Evolutionary conservation across 768 basidiomycete species (phyloP), one percentile per base, ranked within the genome.

Genomic region (Favolaschia claudopus): DNA sequence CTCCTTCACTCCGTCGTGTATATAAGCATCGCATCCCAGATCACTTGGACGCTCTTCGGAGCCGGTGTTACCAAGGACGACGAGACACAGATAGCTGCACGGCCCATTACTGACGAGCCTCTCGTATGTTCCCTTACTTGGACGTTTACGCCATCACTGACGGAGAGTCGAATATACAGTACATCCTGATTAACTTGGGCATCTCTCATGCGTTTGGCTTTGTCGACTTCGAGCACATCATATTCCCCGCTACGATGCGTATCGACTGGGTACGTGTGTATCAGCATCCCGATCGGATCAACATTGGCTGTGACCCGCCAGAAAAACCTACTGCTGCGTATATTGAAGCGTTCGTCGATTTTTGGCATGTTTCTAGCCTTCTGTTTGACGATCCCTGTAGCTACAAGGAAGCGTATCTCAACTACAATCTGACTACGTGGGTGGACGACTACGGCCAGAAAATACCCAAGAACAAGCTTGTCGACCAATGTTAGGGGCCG

Each of bases 251-350:
- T 9, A 79, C 76, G 25, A 88, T 95, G 89, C 77, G 77, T 52
- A 76, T 95, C 46, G 95, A 96, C 68, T 96, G 87, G 57, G 86
- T 96, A 55, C 85, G 95, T 2, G 90, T 96, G 7, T 90, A 89
- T 63, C 88, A 89, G 61, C 77, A 77, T 13, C 69, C 75, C 43
- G 74, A 81, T 59, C 67, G 74, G 5, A 69, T 77, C 33, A 86
- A 86, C 63, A 75, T 88, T 47, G 86, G 88, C 1, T 91, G 89
- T 61, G 90, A 94, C 67, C 92, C 94, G 5, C 65, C 73, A 10
- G 81, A 84, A 14, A 88, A 82, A 71, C 94, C 95, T 0, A 97
- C 95, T 0, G 70, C 77, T 12, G 73, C 81, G 0, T 96, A 96
- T 70, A 96, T 96, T 65, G 68, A 88, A 19, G 77, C 82, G 87